A percentile compares a stretch with the other conserved stretches of the same genome.
These are phyloP conservation scores for Fusarium transvaalense DNA, from an alignment of 2,329 filamentous ascomycete species.

Conservation along the genomic window DNA sequence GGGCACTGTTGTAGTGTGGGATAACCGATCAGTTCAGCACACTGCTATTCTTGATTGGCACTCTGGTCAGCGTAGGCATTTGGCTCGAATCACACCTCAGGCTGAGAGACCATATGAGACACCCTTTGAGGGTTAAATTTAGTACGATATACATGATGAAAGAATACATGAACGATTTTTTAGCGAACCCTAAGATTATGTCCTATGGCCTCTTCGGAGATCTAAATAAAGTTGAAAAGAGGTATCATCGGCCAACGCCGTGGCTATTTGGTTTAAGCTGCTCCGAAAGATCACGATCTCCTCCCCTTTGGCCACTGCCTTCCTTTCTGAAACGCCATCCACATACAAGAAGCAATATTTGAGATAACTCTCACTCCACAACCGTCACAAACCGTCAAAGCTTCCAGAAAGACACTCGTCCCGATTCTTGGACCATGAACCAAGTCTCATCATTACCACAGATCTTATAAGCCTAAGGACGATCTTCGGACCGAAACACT, in stretches of 20 bases:
- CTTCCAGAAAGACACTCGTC: neutral
- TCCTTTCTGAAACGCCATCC: neutral
- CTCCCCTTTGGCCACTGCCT: neutral
- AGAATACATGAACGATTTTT: neutral
- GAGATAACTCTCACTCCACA: neutral
- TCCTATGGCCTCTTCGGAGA: too few relatives aligned
- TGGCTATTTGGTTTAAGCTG: neutral
- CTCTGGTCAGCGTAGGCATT: slow-evolving; percentile 79
- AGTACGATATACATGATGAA: neutral
- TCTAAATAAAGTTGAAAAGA: neutral
- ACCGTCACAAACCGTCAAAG: neutral
- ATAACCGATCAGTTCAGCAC: slow-evolving; percentile 84
- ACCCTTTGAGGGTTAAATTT: slow-evolving; percentile 52
- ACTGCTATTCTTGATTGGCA: slow-evolving; percentile 87
- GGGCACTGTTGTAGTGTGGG: slow-evolving; percentile 88
- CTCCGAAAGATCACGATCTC: neutral
- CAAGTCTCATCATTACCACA: neutral
- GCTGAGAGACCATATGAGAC: slow-evolving; percentile 84
- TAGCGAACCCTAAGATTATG: neutral
- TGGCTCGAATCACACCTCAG: slow-evolving; percentile 86
- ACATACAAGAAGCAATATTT: neutral
- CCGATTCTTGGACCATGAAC: neutral
- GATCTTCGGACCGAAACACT: neutral
- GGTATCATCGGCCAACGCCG: neutral
- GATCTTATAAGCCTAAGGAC: neutral